Conservation (phyloP, 1,139 yeast genomes). For the Hansenula lynferdii region DNA sequence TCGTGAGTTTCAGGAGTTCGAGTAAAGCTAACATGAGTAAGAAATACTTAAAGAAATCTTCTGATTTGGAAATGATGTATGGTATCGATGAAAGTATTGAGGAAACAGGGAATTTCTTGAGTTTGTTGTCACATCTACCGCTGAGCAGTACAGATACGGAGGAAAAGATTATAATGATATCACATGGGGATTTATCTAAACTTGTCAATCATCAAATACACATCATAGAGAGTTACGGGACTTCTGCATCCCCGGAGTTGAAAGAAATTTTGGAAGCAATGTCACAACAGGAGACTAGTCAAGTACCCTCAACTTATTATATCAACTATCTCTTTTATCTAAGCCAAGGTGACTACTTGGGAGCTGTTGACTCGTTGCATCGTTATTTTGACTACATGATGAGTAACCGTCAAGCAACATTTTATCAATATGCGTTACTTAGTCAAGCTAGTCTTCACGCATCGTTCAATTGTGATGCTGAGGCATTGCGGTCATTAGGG, state of each 20-base stretch:
- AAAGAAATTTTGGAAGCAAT: conserved; percentile 41
- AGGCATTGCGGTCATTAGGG: conserved; percentile 76
- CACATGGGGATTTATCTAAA: conserved; percentile 48
- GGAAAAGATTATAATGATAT: conserved; percentile 30
- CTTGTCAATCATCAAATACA: conserved; percentile 53
- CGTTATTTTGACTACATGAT: conserved; percentile 86
- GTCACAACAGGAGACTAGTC: conserved; percentile 46
- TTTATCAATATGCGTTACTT: conserved; percentile 78
- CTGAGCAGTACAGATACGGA: background rate
- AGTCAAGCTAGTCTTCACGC: conserved; percentile 78
- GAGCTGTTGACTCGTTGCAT: conserved; percentile 68
- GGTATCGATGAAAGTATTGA: conserved; percentile 14
- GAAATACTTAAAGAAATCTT: background rate
- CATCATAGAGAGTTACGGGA: conserved; percentile 50
- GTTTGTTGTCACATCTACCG: too few species aligned
- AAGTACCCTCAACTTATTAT: conserved; percentile 62
- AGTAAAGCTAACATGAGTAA: conserved; percentile 18
- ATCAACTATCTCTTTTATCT: conserved; percentile 61
- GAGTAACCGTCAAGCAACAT: conserved; percentile 57
- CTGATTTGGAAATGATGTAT: conserved; percentile 15
- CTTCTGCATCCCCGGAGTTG: conserved; percentile 45
- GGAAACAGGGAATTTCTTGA: too few species aligned
- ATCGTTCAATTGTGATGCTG: conserved; percentile 65
- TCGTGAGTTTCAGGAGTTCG: conserved; percentile 44
- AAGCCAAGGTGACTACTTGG: conserved; percentile 61